Evolutionary conservation across 2,329 filamentous ascomycete genomes (phyloP), one percentile per base, ranked within the genome.

Genomic region (Penicillium sp.): DNA sequence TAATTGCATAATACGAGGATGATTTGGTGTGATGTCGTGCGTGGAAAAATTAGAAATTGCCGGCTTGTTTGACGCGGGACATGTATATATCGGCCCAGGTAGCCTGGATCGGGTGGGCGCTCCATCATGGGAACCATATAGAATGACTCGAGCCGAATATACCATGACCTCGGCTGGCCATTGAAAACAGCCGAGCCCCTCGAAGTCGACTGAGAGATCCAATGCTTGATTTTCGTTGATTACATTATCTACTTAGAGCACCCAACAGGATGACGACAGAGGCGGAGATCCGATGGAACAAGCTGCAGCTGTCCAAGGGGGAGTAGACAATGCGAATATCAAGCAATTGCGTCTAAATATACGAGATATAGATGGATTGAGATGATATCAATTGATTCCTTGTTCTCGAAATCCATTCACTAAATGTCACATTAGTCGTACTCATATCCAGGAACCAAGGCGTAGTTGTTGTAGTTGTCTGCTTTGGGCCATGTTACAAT

Each of bases 401-500:
- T 46, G 19, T 28, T 26, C 19, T 3, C 26, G 14, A 6, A 42
- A 42, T 28, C 6, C 7, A 3, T 30, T 26, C 45, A 30, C 6
- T n/a, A n/a, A 6, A 4, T n/a, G 19, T 10, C 7, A 30, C 2
- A 28, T 26, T 28, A 26, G 25, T 22, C 19, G 19, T 43, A 5
- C 42, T 43, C 7, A 25, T 2, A 6, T n/a, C 25, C 45, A 48
- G 45, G 45, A 30, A 48, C 45, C 25, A 28, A 46, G 43, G 25
- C 14, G 45, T 22, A 28, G 43, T 16, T 11, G 0, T 13, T 19
- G 40, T 43, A 8, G 30, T 33, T 55, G 43, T 42, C 62, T 62
- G 60, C 52, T 65, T 63, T 26, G 51, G 58, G 60, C 62, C 48
- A 65, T 66, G 65, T 68, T 68, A 56, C 66, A 68, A 57, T 65